Conservation (phyloP, 306 rosid genomes). For the Castanea mollissima region DNA sequence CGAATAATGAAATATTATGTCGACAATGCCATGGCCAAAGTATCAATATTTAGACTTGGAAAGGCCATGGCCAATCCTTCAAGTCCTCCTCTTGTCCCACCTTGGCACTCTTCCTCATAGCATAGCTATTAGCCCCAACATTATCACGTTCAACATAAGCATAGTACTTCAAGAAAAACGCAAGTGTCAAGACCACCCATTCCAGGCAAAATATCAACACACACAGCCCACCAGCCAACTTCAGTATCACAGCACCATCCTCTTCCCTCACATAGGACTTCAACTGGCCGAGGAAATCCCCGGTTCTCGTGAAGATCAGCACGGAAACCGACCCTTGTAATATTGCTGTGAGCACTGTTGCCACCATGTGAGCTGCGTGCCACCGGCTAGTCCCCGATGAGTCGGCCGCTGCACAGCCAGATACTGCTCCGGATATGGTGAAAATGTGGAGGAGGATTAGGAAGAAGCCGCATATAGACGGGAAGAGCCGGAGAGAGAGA, state of each 20-base stretch:
- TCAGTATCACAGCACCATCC: conserved; percentile 67
- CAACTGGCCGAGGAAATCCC: conserved; percentile 57
- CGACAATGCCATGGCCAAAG: neutral
- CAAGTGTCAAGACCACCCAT: conserved; percentile 79
- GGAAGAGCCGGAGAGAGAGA: conserved; percentile 78
- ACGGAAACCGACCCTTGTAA: conserved; percentile 80
- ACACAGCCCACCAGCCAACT: conserved; percentile 74
- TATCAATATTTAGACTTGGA: conserved; percentile 44
- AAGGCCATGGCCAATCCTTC: conserved; percentile 97
- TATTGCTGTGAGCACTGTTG: conserved; percentile 72
- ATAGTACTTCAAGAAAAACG: conserved; percentile 76
- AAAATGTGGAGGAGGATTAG: conserved; percentile 74
- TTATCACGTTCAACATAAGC: conserved; percentile 52
- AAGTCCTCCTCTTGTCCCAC: conserved; percentile 76
- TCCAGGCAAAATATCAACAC: conserved; percentile 76
- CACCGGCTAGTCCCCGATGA: conserved; percentile 47
- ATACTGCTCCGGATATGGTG: conserved; percentile 67
- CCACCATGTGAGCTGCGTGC: conserved; percentile 86
- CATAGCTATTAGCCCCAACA: conserved; percentile 9
- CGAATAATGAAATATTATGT: neutral
- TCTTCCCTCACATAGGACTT: conserved; percentile 82
- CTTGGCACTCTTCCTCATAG: conserved; percentile 62
- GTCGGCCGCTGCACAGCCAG: conserved; percentile 65
- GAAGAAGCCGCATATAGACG: conserved; percentile 79
- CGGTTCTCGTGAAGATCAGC: conserved; percentile 62